Evolutionary conservation across 768 basidiomycete genomes (phyloP), one percentile per base, ranked within the genome.

Genomic region (Dendrothele bispora): DNA sequence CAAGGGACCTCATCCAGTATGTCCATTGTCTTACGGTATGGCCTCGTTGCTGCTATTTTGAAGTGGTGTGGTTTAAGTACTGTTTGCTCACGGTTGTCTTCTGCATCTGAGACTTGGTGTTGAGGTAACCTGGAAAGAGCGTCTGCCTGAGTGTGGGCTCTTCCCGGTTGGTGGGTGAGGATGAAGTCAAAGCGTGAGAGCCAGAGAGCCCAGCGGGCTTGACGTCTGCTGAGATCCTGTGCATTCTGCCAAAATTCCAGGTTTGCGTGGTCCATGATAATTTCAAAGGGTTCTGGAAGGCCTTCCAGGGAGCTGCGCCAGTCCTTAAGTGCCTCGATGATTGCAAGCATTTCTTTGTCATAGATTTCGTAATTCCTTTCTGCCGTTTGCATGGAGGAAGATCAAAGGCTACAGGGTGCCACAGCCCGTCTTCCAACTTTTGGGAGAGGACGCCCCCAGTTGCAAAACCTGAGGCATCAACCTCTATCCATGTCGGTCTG

Each of bases 221-320:
- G n/a, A n/a, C n/a, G n/a, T n/a, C n/a, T n/a, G n/a, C n/a, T n/a
- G n/a, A n/a, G n/a, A n/a, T n/a, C n/a, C n/a, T n/a, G n/a, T n/a
- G n/a, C n/a, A n/a, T n/a, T n/a, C n/a, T n/a, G n/a, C n/a, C n/a
- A n/a, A n/a, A n/a, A n/a, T n/a, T n/a, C n/a, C n/a, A n/a, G n/a
- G n/a, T n/a, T n/a, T n/a, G n/a, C n/a, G n/a, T n/a, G n/a, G 29
- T 38, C 35, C 37, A 38, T 38, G 37, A 22, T 38, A 22, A 56
- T 45, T n/a, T 36, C 41, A 21, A 56, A 42, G 11, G 43, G 34
- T 4, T 53, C 25, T 7, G 15, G 28, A 7, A 50, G 39, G 29
- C 57, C 57, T 36, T 46, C 38, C 20, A 60, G 38, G 40, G 50
- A 47, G 15, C 43, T 46, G 5, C 51, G 38, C 35, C 55, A 51